Percentiles rank a stretch among this genome's conserved stretches.
Conservation (phyloP, 306 rosid species). For the Quillaja saponaria region DNA sequence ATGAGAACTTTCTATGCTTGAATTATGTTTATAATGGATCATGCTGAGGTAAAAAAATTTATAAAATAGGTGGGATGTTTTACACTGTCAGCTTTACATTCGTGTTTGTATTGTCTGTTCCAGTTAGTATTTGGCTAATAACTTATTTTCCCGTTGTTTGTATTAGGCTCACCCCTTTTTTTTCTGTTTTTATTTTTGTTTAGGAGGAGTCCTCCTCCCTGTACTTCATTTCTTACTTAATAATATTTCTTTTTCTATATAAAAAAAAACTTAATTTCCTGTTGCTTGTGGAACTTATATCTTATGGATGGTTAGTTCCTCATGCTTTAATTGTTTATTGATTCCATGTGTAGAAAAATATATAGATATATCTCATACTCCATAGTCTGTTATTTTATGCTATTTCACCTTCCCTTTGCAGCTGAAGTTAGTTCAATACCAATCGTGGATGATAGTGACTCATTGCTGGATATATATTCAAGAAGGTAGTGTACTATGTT, state of each 20-base stretch:
- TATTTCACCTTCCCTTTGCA: slow-evolving; percentile 45
- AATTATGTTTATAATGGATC: background rate
- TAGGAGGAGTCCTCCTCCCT: no score
- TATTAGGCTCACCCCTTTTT: no score
- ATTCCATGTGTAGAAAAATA: background rate
- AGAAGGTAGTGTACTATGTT: slow-evolving; percentile 50
- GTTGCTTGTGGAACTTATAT: background rate
- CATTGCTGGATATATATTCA: slow-evolving; percentile 77
- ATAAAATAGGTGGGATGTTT: no score
- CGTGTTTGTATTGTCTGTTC: background rate
- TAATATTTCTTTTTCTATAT: no score
- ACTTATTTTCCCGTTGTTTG: no score
- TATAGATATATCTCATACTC: background rate
- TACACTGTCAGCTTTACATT: background rate
- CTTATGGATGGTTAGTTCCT: no score
- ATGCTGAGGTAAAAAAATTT: background rate
- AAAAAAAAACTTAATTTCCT: background rate
- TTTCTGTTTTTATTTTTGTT: no score
- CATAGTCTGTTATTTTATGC: slow-evolving; percentile 28
- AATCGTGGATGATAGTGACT: slow-evolving; percentile 70
- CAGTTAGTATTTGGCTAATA: no score
- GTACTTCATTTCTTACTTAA: no score
- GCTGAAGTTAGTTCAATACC: slow-evolving; percentile 85
- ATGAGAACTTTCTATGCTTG: background rate
- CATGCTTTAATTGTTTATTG: background rate